A percentile compares a stretch with the other conserved stretches of the same genome.
Evolutionary conservation across 345 rosid species (phyloP).

Genomic region (Melastoma malabathricum): DNA sequence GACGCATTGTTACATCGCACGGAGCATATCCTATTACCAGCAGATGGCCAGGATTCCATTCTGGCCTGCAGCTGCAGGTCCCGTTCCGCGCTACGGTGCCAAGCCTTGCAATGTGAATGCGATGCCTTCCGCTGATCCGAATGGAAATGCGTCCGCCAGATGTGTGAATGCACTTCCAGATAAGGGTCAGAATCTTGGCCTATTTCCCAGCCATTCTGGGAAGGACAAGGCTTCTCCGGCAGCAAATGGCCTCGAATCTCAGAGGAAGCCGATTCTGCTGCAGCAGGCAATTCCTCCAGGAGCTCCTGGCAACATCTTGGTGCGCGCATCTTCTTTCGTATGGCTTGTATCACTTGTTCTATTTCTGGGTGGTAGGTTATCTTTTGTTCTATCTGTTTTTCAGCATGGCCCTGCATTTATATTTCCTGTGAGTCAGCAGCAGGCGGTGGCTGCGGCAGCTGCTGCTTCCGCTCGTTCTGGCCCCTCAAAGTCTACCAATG

Average conservation of each 20-base stretch:
- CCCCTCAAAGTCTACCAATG: conserved; percentile 18
- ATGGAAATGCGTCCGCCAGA: conserved; percentile 37
- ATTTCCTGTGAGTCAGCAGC: conserved; percentile 85
- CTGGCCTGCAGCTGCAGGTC: conserved; percentile 58
- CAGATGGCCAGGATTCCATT: conserved; percentile 70
- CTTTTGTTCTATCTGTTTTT: conserved; percentile 7
- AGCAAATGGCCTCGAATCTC: conserved; percentile 43
- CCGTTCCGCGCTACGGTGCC: conserved; percentile 63
- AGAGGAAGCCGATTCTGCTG: conserved; percentile 71
- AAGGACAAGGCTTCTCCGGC: conserved; percentile 49
- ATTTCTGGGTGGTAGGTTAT: not conserved
- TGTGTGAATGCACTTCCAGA: conserved; percentile 39
- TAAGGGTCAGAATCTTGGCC: conserved; percentile 37
- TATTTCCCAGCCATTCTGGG: conserved; percentile 13
- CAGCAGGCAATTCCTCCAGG: conserved; percentile 82
- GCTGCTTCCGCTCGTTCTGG: conserved; percentile 56
- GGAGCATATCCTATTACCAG: conserved; percentile 59
- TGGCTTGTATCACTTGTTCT: not conserved
- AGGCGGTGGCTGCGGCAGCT: conserved; percentile 43
- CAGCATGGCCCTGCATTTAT: conserved; percentile 83
- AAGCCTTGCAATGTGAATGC: conserved; percentile 68
- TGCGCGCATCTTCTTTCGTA: conserved; percentile 12
- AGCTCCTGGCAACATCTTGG: conserved; percentile 64
- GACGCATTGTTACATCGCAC: conserved; percentile 86
- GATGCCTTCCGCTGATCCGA: conserved; percentile 62